Conservation (phyloP, 345 rosid species). For the Populus davidiana region DNA sequence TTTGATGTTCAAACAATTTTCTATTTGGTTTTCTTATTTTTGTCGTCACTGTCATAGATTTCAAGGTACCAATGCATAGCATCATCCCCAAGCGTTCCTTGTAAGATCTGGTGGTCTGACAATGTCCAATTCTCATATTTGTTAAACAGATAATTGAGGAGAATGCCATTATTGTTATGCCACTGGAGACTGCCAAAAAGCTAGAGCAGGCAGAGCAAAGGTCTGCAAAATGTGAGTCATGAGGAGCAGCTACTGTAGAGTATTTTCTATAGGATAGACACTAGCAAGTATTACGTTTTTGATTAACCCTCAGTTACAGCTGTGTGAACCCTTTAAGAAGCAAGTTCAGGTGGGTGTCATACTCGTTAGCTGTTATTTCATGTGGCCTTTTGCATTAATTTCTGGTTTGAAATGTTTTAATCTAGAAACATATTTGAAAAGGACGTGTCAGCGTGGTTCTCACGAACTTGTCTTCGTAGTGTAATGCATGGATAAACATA, state of each 20-base stretch:
- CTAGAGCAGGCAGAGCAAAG: slow-evolving; percentile 99
- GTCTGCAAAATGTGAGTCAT: slow-evolving; percentile 86
- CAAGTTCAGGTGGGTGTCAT: too few species aligned
- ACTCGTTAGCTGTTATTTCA: too few species aligned
- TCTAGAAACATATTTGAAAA: too few species aligned
- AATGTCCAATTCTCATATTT: background rate
- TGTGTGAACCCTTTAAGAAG: slow-evolving; percentile 20
- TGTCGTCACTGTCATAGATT: too few species aligned
- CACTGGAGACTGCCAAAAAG: slow-evolving; percentile 66
- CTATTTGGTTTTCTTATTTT: background rate
- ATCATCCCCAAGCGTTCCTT: background rate
- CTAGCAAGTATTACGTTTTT: slow-evolving; percentile 84
- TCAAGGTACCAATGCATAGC: background rate
- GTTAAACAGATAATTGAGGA: slow-evolving; percentile 86
- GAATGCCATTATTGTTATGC: slow-evolving; percentile 93
- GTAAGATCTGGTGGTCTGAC: background rate
- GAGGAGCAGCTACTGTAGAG: slow-evolving; percentile 97
- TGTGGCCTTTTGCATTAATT: too few species aligned
- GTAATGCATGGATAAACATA: too few species aligned
- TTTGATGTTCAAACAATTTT: background rate
- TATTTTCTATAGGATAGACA: slow-evolving; percentile 88
- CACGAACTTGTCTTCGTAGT: too few species aligned
- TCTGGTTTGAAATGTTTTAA: too few species aligned
- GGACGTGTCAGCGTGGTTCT: background rate
- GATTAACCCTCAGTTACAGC: slow-evolving; percentile 98